These are phyloP conservation scores for Heracleum sosnowskyi DNA, from an alignment of 129 eudicot species.

Conservation along the genomic window DNA sequence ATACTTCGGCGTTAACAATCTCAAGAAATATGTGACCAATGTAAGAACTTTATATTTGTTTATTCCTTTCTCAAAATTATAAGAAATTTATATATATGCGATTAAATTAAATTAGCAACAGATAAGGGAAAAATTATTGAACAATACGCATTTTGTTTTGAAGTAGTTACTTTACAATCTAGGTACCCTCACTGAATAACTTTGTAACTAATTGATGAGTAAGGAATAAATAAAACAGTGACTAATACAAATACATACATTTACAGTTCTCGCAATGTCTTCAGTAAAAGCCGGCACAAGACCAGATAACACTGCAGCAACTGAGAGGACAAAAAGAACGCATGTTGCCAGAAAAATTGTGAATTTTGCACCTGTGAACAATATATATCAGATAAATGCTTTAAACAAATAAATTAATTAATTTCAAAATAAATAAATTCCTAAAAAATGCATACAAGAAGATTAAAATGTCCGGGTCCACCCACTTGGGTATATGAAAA, in stretches of 20 bases:
- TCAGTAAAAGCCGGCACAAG: slow-evolving; percentile 67
- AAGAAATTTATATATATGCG: neutral
- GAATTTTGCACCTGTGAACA: slow-evolving; percentile 61
- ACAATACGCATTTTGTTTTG: neutral
- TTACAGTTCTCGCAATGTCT: slow-evolving; percentile 78
- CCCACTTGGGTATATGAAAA: neutral
- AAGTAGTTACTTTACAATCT: neutral
- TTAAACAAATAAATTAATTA: neutral
- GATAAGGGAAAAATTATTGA: neutral
- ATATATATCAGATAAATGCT: slow-evolving; percentile 5
- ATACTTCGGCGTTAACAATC: neutral
- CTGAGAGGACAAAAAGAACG: slow-evolving; percentile 50
- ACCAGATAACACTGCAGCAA: slow-evolving; percentile 47
- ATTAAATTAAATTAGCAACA: neutral
- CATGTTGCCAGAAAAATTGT: slow-evolving; percentile 39
- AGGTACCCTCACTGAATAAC: neutral
- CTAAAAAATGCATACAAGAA: neutral
- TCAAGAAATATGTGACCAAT: neutral
- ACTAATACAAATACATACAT: slow-evolving; percentile 36
- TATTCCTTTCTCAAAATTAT: neutral
- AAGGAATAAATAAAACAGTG: neutral
- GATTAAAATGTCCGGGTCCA: neutral
- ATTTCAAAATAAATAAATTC: neutral
- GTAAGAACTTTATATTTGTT: neutral
- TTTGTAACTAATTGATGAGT: neutral